Evolutionary conservation across 2,329 filamentous ascomycete genomes (phyloP), one percentile per base, ranked within the genome.

Genomic region (Pseudocercospora eumusae): DNA sequence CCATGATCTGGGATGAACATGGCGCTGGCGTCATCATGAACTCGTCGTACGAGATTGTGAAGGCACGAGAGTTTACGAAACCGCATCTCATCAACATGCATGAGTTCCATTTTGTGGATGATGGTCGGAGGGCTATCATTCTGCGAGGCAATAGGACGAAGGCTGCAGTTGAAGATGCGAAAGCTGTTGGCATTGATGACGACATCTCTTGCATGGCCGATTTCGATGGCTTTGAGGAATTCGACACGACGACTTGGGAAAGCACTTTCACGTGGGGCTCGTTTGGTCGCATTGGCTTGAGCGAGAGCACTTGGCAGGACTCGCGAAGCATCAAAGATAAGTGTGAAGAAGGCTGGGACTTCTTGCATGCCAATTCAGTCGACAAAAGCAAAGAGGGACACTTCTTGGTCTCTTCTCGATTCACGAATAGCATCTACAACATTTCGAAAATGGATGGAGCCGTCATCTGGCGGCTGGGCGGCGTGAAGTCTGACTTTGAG

Each of bases 371-470:
- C 5, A 66, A 66, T 23, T 63, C 62, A 2, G 62, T 63, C 36
- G 81, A 83, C 69, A 82, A 83, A 68, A 60, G 57, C 10, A 62
- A 69, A 0, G 69, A 76, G 0, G 81, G 81, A 1, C 79, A 85
- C 66, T 86, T 82, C 60, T 69, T 85, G 6, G 75, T 86, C 28
- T 85, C 82, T 0, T 77, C 79, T 1, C 79, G 82, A 1, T 77
- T 83, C 68, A 77, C 78, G 44, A 77, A 77, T 67, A 75, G 79
- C 7, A 74, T 85, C 18, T 76, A 77, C 54, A 78, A 77, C 49
- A 76, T 86, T 66, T 79, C 79, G 62, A 73, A 74, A 4, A 74
- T 74, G 4, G 77, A 79, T 20, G 82, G 82, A 20, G 70, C 69
- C 28, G 75, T 83, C 33, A 70, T 82, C 20, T 85, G 83, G 83